Percentiles rank a stretch among this genome's conserved stretches.
Evolutionary conservation across 1,284 basidiomycete species (phyloP).

Genomic region (Gymnopus androsaceus): DNA sequence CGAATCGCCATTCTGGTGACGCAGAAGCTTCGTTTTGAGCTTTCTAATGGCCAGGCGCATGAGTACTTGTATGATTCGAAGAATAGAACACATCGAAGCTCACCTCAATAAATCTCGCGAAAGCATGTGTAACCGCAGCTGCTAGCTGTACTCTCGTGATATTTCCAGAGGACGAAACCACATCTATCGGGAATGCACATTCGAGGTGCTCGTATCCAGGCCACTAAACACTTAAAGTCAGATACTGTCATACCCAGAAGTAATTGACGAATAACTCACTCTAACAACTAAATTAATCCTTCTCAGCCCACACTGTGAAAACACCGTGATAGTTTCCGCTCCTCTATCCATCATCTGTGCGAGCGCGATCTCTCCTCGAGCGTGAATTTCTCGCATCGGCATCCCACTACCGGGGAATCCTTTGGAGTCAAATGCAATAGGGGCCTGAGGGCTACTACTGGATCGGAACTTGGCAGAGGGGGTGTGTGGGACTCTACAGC

Average conservation of each 20-base stretch:
- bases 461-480: background rate
- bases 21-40: background rate
- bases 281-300: background rate
- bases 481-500: background rate
- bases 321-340: background rate
- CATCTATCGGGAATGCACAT: background rate
- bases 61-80: too few relatives aligned
- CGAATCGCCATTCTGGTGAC: background rate
- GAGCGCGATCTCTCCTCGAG: background rate
- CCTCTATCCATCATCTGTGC: slow-evolving; percentile 5
- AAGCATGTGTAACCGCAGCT: background rate
- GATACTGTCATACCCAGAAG: too few relatives aligned
- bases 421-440: background rate
- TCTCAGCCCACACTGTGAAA: background rate
- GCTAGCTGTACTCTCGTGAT: background rate
- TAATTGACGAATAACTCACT: background rate
- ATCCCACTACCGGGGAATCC: slow-evolving; percentile 2
- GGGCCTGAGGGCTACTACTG: background rate
- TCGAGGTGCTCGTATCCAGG: slow-evolving; percentile 3
- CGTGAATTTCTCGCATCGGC: slow-evolving; percentile 3
- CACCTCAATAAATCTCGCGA: background rate
- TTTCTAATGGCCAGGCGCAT: too few relatives aligned
- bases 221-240: background rate
- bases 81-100: too few relatives aligned
- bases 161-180: background rate